Evolutionary conservation across 2,329 filamentous ascomycete species (phyloP), one percentile per base, ranked within the genome.

Genomic region (Rosellinia necatrix): DNA sequence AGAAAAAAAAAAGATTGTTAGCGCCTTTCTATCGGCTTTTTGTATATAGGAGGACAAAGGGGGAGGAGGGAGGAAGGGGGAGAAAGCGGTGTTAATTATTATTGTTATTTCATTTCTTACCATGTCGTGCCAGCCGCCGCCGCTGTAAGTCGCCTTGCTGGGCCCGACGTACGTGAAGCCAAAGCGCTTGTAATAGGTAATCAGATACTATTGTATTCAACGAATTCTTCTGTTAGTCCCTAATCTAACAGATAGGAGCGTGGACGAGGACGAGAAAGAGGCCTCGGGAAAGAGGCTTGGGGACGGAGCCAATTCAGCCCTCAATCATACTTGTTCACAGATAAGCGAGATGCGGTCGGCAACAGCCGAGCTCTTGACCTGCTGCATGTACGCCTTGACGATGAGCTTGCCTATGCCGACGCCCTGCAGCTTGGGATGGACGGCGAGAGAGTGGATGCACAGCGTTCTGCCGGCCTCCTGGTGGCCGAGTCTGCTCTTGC

Each of bases 121-220:
- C 90, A 96, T 86, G 70, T 94, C 87, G 64, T 84, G 80, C 91
- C 92, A 96, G 15, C 85, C 87, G 27, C 91, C 90, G 32, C 91
- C 91, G 17, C 87, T 89, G 74, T 91, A 92, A 55, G 82, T 78
- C 47, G 84, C 87, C 57, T 82, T 75, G 71, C 91, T 94, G 46
- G 79, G 76, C 0, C 92, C 91, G 25, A 80, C 73, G 64, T 87
- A 83, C 63, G 77, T 76, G 70, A 94, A 96, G 0, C 91, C 85
- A 63, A 91, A 81, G n/a, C 81, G 81, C 70, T 87, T 81, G 70
- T 96, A 97, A 71, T 89, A 96, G 1, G 76, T 76, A 22, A 93
- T 77, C 32, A 93, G 77, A 53, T 87, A 79, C 82, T 86, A 50
- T 12, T 35, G 25, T 51, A 40, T 10, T 22, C 24, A 13, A 4